Conservation (phyloP, 2,329 filamentous ascomycete genomes). For the Fusarium incarnatum region DNA sequence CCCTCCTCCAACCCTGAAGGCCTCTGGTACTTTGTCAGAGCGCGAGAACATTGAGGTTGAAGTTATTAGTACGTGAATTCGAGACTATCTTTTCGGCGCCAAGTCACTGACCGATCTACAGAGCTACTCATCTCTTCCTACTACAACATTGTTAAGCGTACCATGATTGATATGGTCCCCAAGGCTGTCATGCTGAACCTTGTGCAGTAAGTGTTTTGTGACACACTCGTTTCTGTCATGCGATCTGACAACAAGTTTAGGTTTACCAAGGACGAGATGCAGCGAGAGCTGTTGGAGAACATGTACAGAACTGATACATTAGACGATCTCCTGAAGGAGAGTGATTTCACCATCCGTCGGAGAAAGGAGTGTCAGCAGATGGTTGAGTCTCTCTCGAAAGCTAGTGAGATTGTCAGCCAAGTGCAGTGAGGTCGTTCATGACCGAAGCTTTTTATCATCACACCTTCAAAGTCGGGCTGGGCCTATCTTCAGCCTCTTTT, state of each 20-base stretch:
- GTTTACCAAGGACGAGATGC: conserved; percentile 98
- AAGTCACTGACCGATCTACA: conserved; percentile 52
- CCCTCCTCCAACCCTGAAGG: conserved; percentile 91
- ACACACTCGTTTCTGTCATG: neutral
- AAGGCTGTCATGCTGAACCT: conserved; percentile 99
- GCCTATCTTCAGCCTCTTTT: conserved; percentile 21
- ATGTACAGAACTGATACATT: conserved; percentile 94
- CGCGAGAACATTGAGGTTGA: conserved; percentile 96
- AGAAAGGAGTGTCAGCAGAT: conserved; percentile 99
- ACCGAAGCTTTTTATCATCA: conserved; percentile 23
- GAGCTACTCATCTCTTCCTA: conserved; percentile 96
- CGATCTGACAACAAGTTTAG: conserved; percentile 59
- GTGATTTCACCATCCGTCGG: conserved; percentile 93
- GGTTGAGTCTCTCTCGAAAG: conserved; percentile 91
- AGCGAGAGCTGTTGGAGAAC: conserved; percentile 93
- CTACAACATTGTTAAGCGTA: conserved; percentile 97
- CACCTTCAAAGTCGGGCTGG: conserved; percentile 29
- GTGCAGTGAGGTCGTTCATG: conserved; percentile 63
- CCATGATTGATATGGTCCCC: conserved; percentile 99
- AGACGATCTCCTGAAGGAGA: conserved; percentile 96
- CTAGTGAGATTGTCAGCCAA: conserved; percentile 94
- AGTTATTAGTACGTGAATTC: conserved; percentile 83
- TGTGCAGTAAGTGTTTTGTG: conserved; percentile 77
- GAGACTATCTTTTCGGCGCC: neutral
- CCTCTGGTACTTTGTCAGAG: conserved; percentile 91